Evolutionary conservation across 2,329 filamentous ascomycete species (phyloP), one percentile per base, ranked within the genome.

Genomic region (Aspergillus ochraceoroseus): DNA sequence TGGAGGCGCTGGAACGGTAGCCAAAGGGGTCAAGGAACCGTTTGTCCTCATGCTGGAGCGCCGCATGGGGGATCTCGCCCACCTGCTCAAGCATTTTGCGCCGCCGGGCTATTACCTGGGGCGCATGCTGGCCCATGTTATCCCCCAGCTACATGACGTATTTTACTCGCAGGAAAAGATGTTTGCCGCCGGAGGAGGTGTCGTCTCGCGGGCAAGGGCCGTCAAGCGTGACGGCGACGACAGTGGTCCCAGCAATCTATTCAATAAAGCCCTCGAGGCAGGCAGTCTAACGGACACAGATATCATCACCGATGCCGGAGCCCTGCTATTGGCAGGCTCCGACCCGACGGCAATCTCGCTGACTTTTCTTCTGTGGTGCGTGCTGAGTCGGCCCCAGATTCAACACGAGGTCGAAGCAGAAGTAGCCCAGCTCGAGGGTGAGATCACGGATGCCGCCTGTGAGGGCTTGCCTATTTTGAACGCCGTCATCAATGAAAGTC

Each of bases 301-400:
- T 11, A 37, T 37, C n/a, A 37, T 37, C 9, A 37, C 34, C 2
- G 34, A 37, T 7, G 34, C 34, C 9, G 34, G 34, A 9, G 34
- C 34, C 9, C 34, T 37, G 17, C 25, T 37, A 20, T 26, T 37
- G 2, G 34, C 34, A 5, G 34, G 34, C 26, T 37, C 34, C 8
- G 34, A 37, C 15, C 34, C 34, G n/a, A 37, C 34, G 34, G 34
- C 34, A 28, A 37, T 37, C 15, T 37, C 34, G 1, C 25, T 37
- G 15, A 37, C 34, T 5, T 37, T 37, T 8, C 34, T 37, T 20
- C 25, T 37, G 25, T 37, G 34, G 34, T 37, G 34, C 19, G 34
- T 37, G 8, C 17, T 37, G 11, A 29, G 25, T 20, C 34, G 34
- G 4, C 34, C 34, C 7, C 25, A 37, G 12, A 12, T 37, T 12